A percentile compares a stretch with the other conserved stretches of the same genome.
phyloP scores from a whole-genome alignment of 1,284 basidiomycete genomes.

The Boletus mariae region DNA sequence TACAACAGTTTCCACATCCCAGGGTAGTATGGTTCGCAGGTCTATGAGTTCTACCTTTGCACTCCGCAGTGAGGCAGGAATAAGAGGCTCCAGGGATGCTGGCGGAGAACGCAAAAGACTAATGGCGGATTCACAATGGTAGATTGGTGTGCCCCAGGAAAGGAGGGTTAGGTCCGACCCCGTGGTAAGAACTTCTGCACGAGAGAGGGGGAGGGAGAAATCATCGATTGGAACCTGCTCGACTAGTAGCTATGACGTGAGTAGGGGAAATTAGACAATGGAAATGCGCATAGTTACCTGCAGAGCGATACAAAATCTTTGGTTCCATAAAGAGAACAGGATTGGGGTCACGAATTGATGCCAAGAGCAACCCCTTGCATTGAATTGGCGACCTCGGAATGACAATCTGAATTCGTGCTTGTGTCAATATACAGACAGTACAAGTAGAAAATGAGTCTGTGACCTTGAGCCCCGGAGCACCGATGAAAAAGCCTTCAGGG shows the following conservation, averaged over 20 bases:
- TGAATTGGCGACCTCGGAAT: slow-evolving; percentile 92
- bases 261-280: background rate
- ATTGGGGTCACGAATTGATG: slow-evolving; percentile 87
- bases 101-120: slow-evolving; percentile 68
- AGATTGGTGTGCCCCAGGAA: slow-evolving; percentile 90
- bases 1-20: slow-evolving; percentile 80
- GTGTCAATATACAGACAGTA: background rate
- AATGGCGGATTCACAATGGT: slow-evolving; percentile 82
- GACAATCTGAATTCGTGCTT: slow-evolving; percentile 56
- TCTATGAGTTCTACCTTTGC: slow-evolving; percentile 89
- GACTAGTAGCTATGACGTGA: slow-evolving; percentile 43
- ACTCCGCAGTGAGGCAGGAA: slow-evolving; percentile 65
- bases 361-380: slow-evolving; percentile 86
- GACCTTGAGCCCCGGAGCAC: slow-evolving; percentile 86
- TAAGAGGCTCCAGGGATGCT: slow-evolving; percentile 57
- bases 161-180: slow-evolving; percentile 86
- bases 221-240: slow-evolving; percentile 92
- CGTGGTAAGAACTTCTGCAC: slow-evolving; percentile 70
- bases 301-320: slow-evolving; percentile 83
- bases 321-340: slow-evolving; percentile 96
- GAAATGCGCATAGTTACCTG: slow-evolving; percentile 41
- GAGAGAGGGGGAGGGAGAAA: slow-evolving; percentile 75
- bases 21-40: slow-evolving; percentile 84
- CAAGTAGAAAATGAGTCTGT: background rate
- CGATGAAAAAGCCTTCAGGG: slow-evolving; percentile 93